Conservation (phyloP, 208 protist species). For the Trypanosoma lewisi region DNA sequence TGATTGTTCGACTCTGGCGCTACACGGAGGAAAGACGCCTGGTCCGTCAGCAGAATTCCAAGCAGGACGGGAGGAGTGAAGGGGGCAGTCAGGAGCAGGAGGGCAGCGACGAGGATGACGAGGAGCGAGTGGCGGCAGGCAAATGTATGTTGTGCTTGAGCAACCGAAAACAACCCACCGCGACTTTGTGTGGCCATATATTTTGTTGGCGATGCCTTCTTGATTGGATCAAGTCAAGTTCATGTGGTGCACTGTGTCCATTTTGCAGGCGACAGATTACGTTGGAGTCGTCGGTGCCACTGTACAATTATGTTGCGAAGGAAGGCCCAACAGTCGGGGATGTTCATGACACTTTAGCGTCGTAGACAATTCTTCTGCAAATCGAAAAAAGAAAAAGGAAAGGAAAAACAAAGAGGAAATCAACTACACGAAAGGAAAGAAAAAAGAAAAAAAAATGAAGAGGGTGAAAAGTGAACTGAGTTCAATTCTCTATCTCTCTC, state of each 20-base stretch:
- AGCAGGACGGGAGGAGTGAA: slow-evolving; percentile 13
- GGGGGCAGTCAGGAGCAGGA: background rate
- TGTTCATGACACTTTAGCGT: slow-evolving; percentile 5
- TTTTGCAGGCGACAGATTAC: slow-evolving; percentile 86
- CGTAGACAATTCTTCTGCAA: background rate
- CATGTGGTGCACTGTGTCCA: slow-evolving; percentile 74
- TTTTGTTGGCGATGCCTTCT: slow-evolving; percentile 89
- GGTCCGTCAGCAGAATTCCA: background rate
- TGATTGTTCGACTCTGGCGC: slow-evolving; percentile 76
- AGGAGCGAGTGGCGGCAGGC: slow-evolving; percentile 31
- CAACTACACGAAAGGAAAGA: too few species aligned
- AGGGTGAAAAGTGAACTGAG: too few species aligned
- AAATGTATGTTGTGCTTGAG: slow-evolving; percentile 88
- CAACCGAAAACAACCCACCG: slow-evolving; percentile 69
- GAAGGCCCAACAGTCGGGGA: slow-evolving; percentile 39
- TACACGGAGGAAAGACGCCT: slow-evolving; percentile 32
- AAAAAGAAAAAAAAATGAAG: too few species aligned
- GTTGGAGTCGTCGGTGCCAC: slow-evolving; percentile 66
- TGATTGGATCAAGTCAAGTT: slow-evolving; percentile 83
- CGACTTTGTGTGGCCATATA: slow-evolving; percentile 81
- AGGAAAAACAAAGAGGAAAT: slow-evolving; percentile 2
- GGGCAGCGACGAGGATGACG: slow-evolving; percentile 54
- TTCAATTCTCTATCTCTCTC: too few species aligned
- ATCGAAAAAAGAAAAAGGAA: slow-evolving; percentile 1
- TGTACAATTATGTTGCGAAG: slow-evolving; percentile 81